A percentile compares a stretch with the other conserved stretches of the same genome.
phyloP scores from a whole-genome alignment of 176 grass and related monocot genomes.

The Lolium rigidum region DNA sequence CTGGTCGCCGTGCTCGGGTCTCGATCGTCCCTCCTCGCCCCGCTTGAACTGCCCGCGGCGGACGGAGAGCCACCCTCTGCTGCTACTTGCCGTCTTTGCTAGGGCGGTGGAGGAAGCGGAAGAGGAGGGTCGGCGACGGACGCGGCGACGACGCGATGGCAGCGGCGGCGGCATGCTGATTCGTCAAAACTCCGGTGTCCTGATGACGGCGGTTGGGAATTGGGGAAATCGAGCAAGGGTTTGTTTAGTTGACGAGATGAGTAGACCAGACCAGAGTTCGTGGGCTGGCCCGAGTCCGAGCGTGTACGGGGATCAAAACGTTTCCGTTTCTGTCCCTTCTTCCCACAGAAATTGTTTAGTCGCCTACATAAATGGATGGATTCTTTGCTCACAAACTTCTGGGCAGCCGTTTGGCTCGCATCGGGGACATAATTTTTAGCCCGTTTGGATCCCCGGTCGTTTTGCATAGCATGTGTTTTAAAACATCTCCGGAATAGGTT shows the following conservation, averaged over 20 bases:
- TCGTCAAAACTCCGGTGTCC: not conserved
- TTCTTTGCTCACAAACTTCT: too few relatives aligned
- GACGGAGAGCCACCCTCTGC: slow-evolving; percentile 21
- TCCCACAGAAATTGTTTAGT: too few relatives aligned
- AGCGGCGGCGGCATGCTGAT: slow-evolving; percentile 16
- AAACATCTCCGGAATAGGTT: too few relatives aligned
- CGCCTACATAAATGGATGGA: too few relatives aligned
- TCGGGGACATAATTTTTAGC: too few relatives aligned
- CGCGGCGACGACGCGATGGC: not conserved
- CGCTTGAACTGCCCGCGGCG: slow-evolving; percentile 14
- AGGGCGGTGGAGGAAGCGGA: not conserved
- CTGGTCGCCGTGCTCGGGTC: slow-evolving; percentile 10
- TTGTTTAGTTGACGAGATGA: not conserved
- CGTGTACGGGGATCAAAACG: not conserved
- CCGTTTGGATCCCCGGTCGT: too few relatives aligned
- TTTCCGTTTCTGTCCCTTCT: too few relatives aligned
- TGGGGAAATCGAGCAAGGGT: not conserved
- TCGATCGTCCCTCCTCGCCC: too few relatives aligned
- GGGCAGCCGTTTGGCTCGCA: too few relatives aligned
- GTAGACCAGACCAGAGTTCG: not conserved
- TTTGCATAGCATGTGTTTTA: too few relatives aligned
- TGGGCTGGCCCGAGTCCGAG: not conserved
- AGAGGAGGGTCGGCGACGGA: not conserved
- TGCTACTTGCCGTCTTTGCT: not conserved
- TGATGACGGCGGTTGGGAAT: not conserved